phyloP scores from a whole-genome alignment of 225 moss, liverwort and hornwort genomes.

The Rhytidiadelphus loreus region DNA sequence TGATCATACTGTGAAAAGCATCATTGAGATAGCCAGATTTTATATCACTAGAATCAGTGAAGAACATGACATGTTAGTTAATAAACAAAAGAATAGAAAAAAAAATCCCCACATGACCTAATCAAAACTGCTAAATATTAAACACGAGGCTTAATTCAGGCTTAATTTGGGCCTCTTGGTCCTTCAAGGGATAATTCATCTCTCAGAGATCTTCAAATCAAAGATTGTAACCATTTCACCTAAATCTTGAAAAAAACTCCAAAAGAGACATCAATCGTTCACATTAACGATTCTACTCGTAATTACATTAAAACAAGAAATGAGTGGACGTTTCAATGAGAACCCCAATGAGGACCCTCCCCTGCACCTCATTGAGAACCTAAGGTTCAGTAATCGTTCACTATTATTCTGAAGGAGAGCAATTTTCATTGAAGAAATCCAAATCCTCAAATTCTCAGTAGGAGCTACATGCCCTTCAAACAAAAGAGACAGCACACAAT shows the following conservation, averaged over 20 bases:
- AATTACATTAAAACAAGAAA: not conserved
- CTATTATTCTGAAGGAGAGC: not conserved
- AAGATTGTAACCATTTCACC: not conserved
- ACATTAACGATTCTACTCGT: not conserved
- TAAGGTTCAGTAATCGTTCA: not conserved
- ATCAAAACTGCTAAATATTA: not conserved
- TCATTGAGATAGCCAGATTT: not conserved
- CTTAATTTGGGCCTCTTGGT: too few relatives aligned
- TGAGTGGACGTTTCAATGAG: not conserved
- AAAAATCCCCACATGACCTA: not conserved
- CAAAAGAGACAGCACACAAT: not conserved
- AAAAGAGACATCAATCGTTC: not conserved
- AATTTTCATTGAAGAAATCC: not conserved
- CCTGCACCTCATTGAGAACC: not conserved
- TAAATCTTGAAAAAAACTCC: not conserved
- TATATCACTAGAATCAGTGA: not conserved
- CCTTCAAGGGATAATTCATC: not conserved
- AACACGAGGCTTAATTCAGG: not conserved
- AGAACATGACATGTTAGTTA: not conserved
- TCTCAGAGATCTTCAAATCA: not conserved
- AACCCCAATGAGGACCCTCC: not conserved
- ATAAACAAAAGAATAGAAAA: not conserved
- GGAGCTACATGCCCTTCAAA: not conserved
- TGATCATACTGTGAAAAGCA: not conserved
- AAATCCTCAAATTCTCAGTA: not conserved